Percentiles rank a stretch among this genome's conserved stretches.
Evolutionary conservation across 768 basidiomycete genomes (phyloP).

Genomic region (Dacryopinax primogenitus): DNA sequence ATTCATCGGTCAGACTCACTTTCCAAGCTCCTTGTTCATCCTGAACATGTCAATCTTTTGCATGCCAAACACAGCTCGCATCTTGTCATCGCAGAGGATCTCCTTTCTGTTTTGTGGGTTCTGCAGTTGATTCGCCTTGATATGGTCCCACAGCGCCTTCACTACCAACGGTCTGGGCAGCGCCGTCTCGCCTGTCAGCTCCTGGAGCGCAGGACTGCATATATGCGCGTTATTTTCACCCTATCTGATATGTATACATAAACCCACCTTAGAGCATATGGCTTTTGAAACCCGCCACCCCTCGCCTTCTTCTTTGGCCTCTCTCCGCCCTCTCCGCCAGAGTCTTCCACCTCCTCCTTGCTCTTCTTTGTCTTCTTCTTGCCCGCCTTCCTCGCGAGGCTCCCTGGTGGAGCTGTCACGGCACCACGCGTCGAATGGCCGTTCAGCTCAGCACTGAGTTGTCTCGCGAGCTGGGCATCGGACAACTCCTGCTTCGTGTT

Average conservation of each 20-base stretch:
- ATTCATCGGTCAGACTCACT: slow-evolving; percentile 35
- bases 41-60: slow-evolving; percentile 79
- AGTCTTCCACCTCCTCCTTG: slow-evolving; percentile 36
- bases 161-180: slow-evolving; percentile 82
- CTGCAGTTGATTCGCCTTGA: slow-evolving; percentile 68
- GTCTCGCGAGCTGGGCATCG: slow-evolving; percentile 59
- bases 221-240: not conserved
- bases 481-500: slow-evolving; percentile 35
- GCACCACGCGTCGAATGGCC: slow-evolving; percentile 35
- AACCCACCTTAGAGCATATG: slow-evolving; percentile 55
- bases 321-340: slow-evolving; percentile 33
- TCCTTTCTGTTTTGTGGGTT: slow-evolving; percentile 73
- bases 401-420: slow-evolving; percentile 14
- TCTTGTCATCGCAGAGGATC: slow-evolving; percentile 64
- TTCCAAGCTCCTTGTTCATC: slow-evolving; percentile 83
- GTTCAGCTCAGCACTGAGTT: slow-evolving; percentile 58
- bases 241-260: not conserved
- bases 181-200: slow-evolving; percentile 50
- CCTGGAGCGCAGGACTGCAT: slow-evolving; percentile 56
- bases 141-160: slow-evolving; percentile 81
- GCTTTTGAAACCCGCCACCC: slow-evolving; percentile 62
- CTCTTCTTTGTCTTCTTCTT: slow-evolving; percentile 41
- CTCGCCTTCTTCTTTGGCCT: slow-evolving; percentile 38
- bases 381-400: slow-evolving; percentile 28
- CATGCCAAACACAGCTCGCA: slow-evolving; percentile 63